Base-by-base conservation (phyloP, 2,329 filamentous ascomycete species). In the Colletotrichum sp. region DNA sequence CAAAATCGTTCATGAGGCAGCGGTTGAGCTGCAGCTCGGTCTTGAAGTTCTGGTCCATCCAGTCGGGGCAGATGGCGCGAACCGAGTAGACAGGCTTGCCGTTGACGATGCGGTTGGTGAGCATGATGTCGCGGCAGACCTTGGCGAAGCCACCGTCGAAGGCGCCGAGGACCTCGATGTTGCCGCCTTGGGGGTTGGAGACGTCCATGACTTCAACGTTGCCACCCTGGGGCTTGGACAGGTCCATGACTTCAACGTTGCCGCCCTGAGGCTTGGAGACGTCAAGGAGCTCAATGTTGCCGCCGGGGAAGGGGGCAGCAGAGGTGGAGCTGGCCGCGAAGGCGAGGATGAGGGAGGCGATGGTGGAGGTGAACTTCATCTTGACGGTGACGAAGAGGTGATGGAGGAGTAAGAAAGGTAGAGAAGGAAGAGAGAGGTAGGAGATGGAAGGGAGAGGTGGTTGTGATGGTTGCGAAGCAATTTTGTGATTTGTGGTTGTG, bases 1-100 rank as follows among this genome's bases (percentile, higher is more conserved):
- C 77, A 18, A 67, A 67, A 28, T 70, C 61, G 24, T 77, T 77
- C 65, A 62, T 62, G 43, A 77, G 36, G 62, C 77, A 77, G 43
- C 60, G 69, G 61, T 77, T 72, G 48, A 75, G 77, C 52, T 77
- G 73, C 24, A 73, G 58, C 6, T 38, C 43, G 9, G 73, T 70
- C 43, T 76, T 61, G 21, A 64, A 71, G 15, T 60, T 65, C 5
- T 60, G 48, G 21, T 68, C 73, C 34, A 73, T 60, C 16, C 61
- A 52, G 21, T 56, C 69, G 4, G 61, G 24, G 15, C 76, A 77
- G 21, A 65, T 58, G 28, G 73, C 71, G 52, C 71, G 55, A 38
- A 75, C 26, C 5, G 70, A 66, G 16, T 73, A 78, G 52, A 68
- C 71, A 60, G 66, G 71, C 43, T 60, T 24, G 38, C 34, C 64